Evolutionary conservation across 2,329 filamentous ascomycete species (phyloP).

Genomic region (Knoxdaviesia capensis): DNA sequence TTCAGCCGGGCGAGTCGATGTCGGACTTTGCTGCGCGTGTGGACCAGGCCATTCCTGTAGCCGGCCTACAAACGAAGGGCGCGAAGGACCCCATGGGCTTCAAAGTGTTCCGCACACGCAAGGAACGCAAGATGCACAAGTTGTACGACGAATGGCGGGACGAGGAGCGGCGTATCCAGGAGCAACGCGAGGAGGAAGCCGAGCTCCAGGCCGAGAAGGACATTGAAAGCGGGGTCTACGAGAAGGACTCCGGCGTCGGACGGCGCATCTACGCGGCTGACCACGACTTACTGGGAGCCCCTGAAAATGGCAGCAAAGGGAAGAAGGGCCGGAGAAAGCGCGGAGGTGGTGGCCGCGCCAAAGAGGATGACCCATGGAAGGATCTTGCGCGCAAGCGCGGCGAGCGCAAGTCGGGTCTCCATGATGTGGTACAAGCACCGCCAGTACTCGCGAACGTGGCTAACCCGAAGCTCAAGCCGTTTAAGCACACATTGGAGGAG

Average conservation of each 20-base stretch:
- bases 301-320: conserved; percentile 11
- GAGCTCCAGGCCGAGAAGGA: conserved; percentile 44
- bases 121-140: conserved; percentile 67
- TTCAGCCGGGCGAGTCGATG: conserved; percentile 66
- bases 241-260: conserved; percentile 13
- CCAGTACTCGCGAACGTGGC: conserved; percentile 42
- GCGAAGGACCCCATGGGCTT: conserved; percentile 44
- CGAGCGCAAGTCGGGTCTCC: conserved; percentile 27
- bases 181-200: conserved; percentile 43
- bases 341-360: conserved; percentile 10
- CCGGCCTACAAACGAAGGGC: conserved; percentile 44
- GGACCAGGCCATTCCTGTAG: conserved; percentile 62
- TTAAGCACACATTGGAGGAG: no score
- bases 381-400: conserved; percentile 48
- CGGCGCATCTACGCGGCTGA: background rate
- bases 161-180: conserved; percentile 41
- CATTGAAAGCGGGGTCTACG: conserved; percentile 33
- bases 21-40: conserved; percentile 69
- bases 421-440: conserved; percentile 52
- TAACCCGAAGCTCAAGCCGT: conserved; percentile 12
- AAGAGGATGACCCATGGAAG: conserved; percentile 54
- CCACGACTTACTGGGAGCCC: background rate
- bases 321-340: conserved; percentile 22
- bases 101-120: conserved; percentile 55
- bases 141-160: conserved; percentile 61